Evolutionary conservation across 768 basidiomycete species (phyloP).

Genomic region (Hygrocybe punicea): DNA sequence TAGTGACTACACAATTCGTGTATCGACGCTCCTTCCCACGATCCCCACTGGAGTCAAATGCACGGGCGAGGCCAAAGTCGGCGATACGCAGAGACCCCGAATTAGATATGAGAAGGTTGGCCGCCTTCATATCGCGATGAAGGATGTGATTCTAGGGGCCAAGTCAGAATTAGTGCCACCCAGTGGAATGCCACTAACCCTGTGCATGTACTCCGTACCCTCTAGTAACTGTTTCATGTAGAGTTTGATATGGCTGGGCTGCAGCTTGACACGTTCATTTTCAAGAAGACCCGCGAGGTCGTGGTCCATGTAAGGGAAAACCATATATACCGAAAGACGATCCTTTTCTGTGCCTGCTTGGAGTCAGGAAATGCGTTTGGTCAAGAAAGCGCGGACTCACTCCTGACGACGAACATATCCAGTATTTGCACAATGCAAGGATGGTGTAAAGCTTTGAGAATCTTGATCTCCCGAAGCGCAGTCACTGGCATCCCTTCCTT

Average conservation of each 20-base stretch:
- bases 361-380: background rate
- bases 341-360: conserved; percentile 59
- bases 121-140: conserved; percentile 98
- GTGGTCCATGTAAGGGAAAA: conserved; percentile 99
- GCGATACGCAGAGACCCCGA: conserved; percentile 80
- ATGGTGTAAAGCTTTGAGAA: conserved; percentile 86
- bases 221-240: conserved; percentile 96
- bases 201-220: conserved; percentile 94
- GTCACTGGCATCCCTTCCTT: conserved; percentile 97
- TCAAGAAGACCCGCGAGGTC: conserved; percentile 93
- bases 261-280: conserved; percentile 82
- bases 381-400: conserved; percentile 39
- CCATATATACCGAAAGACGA: conserved; percentile 91
- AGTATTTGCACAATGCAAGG: conserved; percentile 80
- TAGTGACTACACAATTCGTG: conserved; percentile 92
- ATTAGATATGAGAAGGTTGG: conserved; percentile 92
- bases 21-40: conserved; percentile 58
- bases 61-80: conserved; percentile 93
- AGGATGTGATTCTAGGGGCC: conserved; percentile 81
- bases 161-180: conserved; percentile 6
- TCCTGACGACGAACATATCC: conserved; percentile 88
- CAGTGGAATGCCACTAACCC: conserved; percentile 48
- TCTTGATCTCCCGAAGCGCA: conserved; percentile 94
- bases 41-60: conserved; percentile 55
- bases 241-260: conserved; percentile 84